phyloP scores from a whole-genome alignment of 1,139 yeast species.

The Kluyveromyces sp. region DNA sequence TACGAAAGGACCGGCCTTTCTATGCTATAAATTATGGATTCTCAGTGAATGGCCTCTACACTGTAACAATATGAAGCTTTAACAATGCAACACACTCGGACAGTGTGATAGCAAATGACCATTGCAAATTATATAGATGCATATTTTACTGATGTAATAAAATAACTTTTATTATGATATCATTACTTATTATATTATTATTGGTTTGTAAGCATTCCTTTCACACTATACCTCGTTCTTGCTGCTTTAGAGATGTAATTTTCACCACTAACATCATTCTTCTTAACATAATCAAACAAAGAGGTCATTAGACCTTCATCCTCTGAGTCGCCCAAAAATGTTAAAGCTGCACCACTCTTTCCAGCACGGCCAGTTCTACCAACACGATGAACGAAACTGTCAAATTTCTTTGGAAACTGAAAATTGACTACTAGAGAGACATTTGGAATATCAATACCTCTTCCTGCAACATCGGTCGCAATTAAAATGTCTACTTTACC shows the following conservation, averaged over 20 bases:
- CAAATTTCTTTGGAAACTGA: conserved; percentile 72
- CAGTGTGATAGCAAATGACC: too few relatives aligned
- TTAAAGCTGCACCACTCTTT: conserved; percentile 60
- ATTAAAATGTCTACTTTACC: conserved; percentile 90
- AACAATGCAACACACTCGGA: too few relatives aligned
- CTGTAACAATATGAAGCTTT: too few relatives aligned
- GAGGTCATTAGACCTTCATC: conserved; percentile 49
- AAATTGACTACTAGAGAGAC: conserved; percentile 80
- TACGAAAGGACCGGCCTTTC: too few relatives aligned
- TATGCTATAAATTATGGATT: too few relatives aligned
- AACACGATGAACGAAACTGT: conserved; percentile 83
- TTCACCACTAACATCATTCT: conserved; percentile 13
- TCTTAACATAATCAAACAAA: conserved; percentile 29
- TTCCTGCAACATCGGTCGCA: conserved; percentile 98
- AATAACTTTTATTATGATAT: background rate
- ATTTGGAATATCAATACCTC: conserved; percentile 91
- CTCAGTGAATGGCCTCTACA: too few relatives aligned
- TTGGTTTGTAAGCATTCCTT: conserved; percentile 10
- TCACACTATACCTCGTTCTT: conserved; percentile 14
- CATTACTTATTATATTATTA: conserved; percentile 11
- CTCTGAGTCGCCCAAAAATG: conserved; percentile 54
- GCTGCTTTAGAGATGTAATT: conserved; percentile 16
- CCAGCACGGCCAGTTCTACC: conserved; percentile 99
- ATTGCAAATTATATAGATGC: too few relatives aligned
- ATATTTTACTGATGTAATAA: too few relatives aligned